These are phyloP conservation scores for Platanthera guangdongensis DNA, from an alignment of 106 monocot genomes.

Conservation along the genomic window DNA sequence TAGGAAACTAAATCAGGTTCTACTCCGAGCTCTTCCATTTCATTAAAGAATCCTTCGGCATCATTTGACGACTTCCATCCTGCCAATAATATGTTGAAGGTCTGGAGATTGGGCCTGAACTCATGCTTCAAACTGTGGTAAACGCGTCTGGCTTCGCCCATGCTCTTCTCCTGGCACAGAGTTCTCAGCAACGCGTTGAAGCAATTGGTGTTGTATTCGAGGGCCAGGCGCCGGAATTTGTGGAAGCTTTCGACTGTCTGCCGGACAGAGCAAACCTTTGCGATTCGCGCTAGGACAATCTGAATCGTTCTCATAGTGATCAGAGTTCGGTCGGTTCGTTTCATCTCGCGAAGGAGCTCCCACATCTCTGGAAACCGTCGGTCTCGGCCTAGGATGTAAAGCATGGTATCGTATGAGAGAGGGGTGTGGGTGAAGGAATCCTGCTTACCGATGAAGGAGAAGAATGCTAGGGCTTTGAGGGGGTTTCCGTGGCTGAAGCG, in stretches of 20 bases:
- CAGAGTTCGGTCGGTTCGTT: slow-evolving; percentile 22
- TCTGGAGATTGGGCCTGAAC: slow-evolving; percentile 53
- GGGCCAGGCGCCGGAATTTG: slow-evolving; percentile 29
- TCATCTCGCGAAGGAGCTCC: slow-evolving; percentile 34
- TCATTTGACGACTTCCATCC: slow-evolving; percentile 80
- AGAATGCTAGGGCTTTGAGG: slow-evolving; percentile 44
- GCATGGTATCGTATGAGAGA: slow-evolving; percentile 64
- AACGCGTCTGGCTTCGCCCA: slow-evolving; percentile 62
- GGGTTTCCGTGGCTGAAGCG: slow-evolving; percentile 73
- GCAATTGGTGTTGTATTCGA: slow-evolving; percentile 28
- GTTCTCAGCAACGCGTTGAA: slow-evolving; percentile 79
- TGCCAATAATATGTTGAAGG: slow-evolving; percentile 65
- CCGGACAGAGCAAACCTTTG: slow-evolving; percentile 79
- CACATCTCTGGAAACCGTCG: slow-evolving; percentile 46
- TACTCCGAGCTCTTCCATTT: slow-evolving; percentile 53
- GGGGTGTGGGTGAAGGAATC: slow-evolving; percentile 39
- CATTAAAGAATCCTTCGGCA: slow-evolving; percentile 54
- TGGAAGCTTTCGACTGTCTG: slow-evolving; percentile 64
- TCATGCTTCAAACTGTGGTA: slow-evolving; percentile 68
- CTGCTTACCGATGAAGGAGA: slow-evolving; percentile 23
- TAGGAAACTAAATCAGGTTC: slow-evolving; percentile 70
- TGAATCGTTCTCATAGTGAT: slow-evolving; percentile 46
- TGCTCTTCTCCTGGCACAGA: slow-evolving; percentile 80
- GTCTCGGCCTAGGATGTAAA: slow-evolving; percentile 67
- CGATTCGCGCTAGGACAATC: slow-evolving; percentile 54